These are phyloP conservation scores for Eudorina sp. DNA, from an alignment of 139 green algal species.

Conservation along the genomic window DNA sequence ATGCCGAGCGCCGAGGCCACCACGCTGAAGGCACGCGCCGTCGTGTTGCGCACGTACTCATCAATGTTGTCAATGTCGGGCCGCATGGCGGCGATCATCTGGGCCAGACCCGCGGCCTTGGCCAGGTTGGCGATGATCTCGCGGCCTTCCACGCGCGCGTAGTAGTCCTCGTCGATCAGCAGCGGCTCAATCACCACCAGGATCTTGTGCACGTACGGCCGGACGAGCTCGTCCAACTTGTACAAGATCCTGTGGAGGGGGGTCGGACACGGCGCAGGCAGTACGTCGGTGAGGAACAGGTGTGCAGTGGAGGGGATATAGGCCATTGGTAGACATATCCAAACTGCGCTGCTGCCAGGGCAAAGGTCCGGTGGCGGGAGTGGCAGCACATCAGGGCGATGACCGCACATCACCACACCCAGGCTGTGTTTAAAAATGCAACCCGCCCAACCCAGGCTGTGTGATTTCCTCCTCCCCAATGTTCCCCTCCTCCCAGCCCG, in stretches of 20 bases:
- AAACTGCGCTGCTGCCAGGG: too few species aligned
- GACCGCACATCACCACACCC: too few species aligned
- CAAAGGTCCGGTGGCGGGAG: too few species aligned
- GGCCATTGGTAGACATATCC: too few species aligned
- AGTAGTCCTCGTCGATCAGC: slow-evolving; percentile 99
- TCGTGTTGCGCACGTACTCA: slow-evolving; percentile 99
- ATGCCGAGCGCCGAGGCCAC: slow-evolving; percentile 97
- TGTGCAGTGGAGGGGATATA: too few species aligned
- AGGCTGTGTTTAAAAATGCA: too few species aligned
- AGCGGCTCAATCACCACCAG: slow-evolving; percentile 99
- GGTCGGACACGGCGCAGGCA: too few species aligned
- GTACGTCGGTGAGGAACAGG: too few species aligned
- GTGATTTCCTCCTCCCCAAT: too few species aligned
- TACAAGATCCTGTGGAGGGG: slow-evolving; percentile 98
- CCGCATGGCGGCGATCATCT: slow-evolving; percentile 99
- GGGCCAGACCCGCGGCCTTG: slow-evolving; percentile 93
- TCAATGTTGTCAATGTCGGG: slow-evolving; percentile 99
- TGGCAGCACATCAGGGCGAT: too few species aligned
- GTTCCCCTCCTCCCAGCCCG: too few species aligned
- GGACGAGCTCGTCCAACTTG: slow-evolving; percentile 98
- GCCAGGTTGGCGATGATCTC: slow-evolving; percentile 99
- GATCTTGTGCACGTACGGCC: slow-evolving; percentile 99
- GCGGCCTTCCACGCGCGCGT: slow-evolving; percentile 96
- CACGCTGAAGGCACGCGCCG: slow-evolving; percentile 85
- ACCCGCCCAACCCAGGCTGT: too few species aligned